Base-by-base conservation (phyloP, 441 rosid species). In the Kokia cookei region DNA sequence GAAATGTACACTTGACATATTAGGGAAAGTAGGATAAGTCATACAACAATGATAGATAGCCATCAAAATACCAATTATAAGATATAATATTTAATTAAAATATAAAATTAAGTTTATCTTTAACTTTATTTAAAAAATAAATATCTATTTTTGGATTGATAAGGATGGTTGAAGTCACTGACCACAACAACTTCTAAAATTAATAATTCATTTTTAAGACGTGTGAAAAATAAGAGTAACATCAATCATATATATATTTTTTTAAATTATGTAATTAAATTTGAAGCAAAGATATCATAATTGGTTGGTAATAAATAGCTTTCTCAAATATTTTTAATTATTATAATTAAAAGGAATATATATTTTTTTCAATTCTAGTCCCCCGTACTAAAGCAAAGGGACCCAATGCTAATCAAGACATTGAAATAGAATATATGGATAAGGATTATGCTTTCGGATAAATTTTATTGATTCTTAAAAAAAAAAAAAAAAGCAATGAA, bases 281-380 rank as follows among this genome's bases (percentile, higher is more conserved):
- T 68, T 50, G 43, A 68, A 50, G 59, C 59, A 50, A 68, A 68
- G 72, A n/a, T 29, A 68, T 50, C 59, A 50, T 68, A 13, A 68
- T 68, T 68, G 24, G 72, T 50, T 27, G 58, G 72, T 68, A 50
- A 68, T 29, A 68, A 29, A 4, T 15, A 51, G 37, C 72, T 50
- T 50, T 68, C 43, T 29, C 15, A 48, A 13, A 0, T 2, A 27
- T 26, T 24, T 1, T 47, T 47, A 26, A 35, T 67, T 48, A n/a
- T 48, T 68, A 48, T 50, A 12, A 50, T 50, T 50, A 3, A 66
- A 66, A 13, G 12, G 12, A 14, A 66, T 24, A 59, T 59, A 55
- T 66, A 12, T 40, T 8, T 37, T 40, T 40, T 66, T 47, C 37
- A 27, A 48, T 9, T n/a, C 42, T 15, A 50, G 15, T n/a, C 5